Base-by-base conservation (phyloP, 495 filamentous ascomycete species). In the Neurospora sp. region DNA sequence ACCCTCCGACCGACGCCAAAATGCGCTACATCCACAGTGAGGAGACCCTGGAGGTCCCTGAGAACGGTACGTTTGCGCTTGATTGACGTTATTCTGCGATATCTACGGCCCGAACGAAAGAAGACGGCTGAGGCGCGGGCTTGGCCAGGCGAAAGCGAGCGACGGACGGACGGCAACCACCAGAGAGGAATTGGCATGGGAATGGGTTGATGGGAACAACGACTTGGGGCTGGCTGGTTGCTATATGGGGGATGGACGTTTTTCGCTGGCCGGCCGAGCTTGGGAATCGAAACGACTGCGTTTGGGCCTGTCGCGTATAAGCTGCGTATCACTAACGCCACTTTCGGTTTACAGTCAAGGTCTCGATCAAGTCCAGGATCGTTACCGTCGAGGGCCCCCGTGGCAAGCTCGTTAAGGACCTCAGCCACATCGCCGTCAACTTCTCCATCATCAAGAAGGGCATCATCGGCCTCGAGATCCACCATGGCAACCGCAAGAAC, bases 11-110 rank as follows among this genome's bases (percentile, higher is more conserved):
- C 75, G 78, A 73, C 84, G 85, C 82, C 89, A 96, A 91, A 85
- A 97, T 97, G 94, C 92, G 91, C 88, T 97, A 97, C 91, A 97
- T 98, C 88, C 93, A 98, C 88, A 95, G 92, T 81, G 87, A 92
- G 87, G 95, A 99, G 90, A 89, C 89, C 86, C 89, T 99, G 86
- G 88, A 89, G 79, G 92, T 99, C 84, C 96, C 96, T 76, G 93
- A 97, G 83, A 93, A 93, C 86, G 96, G 96, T 98, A 91, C 90
- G 94, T 89, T 75, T 73, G 71, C 71, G 72, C 74, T 80, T 75
- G 27, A 71, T 78, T 77, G 75, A 70, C 75, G 70, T 70, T 70
- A 38, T 75, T 62, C 73, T 71, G 70, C 74, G 70, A 76, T 69
- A 69, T 39, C 48, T 20, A 18, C 35, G 27, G 37, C 69, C 62